Evolutionary conservation across 202 grass and related monocot species (phyloP).

Genomic region (Digitaria exilis): DNA sequence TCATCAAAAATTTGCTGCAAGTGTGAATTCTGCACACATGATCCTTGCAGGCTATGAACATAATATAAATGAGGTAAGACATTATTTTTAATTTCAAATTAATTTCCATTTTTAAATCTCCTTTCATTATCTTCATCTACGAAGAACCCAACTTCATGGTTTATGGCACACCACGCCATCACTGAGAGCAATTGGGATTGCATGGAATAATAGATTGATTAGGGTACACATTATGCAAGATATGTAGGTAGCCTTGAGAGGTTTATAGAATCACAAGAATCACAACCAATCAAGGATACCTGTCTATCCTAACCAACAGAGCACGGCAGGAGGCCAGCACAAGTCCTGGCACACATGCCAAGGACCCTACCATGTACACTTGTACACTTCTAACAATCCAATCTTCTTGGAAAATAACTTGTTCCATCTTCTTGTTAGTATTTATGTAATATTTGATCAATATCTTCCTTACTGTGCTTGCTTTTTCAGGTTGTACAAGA

Average conservation of each 20-base stretch:
- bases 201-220: no score
- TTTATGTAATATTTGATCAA: slow-evolving; percentile 13
- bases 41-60: slow-evolving; percentile 99
- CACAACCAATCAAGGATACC: no score
- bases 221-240: no score
- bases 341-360: no score
- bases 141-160: slow-evolving; percentile 1
- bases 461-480: slow-evolving; percentile 30
- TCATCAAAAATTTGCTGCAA: slow-evolving; percentile 87
- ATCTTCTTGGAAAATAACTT: slow-evolving; percentile 8
- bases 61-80: slow-evolving; percentile 70
- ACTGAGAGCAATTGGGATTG: no score
- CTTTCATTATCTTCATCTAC: slow-evolving; percentile 22
- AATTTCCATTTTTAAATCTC: background rate
- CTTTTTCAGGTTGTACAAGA: slow-evolving; percentile 79
- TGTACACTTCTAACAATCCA: background rate
- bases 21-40: slow-evolving; percentile 81
- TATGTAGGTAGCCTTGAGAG: no score
- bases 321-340: no score
- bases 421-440: background rate
- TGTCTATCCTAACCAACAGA: no score
- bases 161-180: background rate
- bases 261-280: no score
- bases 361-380: no score
- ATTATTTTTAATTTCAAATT: slow-evolving; percentile 36